Percentiles rank a stretch among this genome's conserved stretches.
These are phyloP conservation scores for Phytopythium vexans DNA, from an alignment of 352 stramenopile genomes.

Conservation along the genomic window DNA sequence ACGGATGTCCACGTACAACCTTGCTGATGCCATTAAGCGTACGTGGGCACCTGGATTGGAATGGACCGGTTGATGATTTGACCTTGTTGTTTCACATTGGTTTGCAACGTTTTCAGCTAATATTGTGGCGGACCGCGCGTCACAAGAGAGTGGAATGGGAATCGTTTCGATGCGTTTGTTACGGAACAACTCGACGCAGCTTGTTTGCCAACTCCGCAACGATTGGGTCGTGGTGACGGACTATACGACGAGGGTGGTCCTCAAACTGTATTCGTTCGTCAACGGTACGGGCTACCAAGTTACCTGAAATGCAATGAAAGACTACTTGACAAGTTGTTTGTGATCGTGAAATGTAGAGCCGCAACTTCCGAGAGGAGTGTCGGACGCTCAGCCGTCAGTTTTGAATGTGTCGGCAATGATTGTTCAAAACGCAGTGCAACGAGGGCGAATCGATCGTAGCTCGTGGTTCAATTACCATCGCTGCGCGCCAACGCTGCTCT, in stretches of 20 bases:
- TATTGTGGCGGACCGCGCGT: conserved; percentile 9
- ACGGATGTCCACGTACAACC: conserved; percentile 31
- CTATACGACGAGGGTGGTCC: conserved; percentile 23
- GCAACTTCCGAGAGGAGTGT: too few species aligned
- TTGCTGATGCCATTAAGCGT: conserved; percentile 58
- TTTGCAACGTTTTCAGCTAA: conserved; percentile 24
- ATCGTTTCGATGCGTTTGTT: conserved; percentile 42
- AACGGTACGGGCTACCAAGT: conserved; percentile 42
- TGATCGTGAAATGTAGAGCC: too few species aligned
- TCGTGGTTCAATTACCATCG: conserved; percentile 60
- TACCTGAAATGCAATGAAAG: too few species aligned
- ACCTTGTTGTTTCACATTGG: not conserved
- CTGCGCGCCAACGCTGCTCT: conserved; percentile 38
- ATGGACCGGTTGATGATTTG: too few species aligned
- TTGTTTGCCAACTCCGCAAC: conserved; percentile 67
- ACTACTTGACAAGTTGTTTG: too few species aligned
- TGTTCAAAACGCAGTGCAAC: too few species aligned
- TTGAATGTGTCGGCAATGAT: too few species aligned
- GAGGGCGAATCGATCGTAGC: conserved; percentile 15
- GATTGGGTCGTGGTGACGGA: conserved; percentile 70
- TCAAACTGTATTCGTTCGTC: conserved; percentile 57
- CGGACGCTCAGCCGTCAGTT: too few species aligned
- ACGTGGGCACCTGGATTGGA: too few species aligned
- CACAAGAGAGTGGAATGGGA: conserved; percentile 2
- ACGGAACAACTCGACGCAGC: conserved; percentile 28